Evolutionary conservation across 768 basidiomycete species (phyloP).

Genomic region (Suillus spraguei): DNA sequence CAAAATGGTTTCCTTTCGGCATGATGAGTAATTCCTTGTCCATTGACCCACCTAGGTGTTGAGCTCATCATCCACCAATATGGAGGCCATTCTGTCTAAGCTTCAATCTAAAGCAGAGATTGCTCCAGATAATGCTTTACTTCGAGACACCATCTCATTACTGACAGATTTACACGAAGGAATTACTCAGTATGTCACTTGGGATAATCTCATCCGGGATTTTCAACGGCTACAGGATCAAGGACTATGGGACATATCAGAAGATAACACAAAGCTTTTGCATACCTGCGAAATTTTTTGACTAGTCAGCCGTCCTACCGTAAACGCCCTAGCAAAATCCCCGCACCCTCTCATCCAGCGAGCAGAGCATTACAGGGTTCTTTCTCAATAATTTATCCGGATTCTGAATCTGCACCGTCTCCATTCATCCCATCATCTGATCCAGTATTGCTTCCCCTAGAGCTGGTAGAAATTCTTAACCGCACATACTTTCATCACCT

Average conservation of each 20-base stretch:
- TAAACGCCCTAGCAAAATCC: background rate
- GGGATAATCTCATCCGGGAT: slow-evolving; percentile 24
- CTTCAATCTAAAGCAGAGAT: slow-evolving; percentile 21
- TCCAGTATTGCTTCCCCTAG: slow-evolving; percentile 46
- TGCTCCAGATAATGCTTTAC: slow-evolving; percentile 18
- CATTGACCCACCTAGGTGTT: background rate
- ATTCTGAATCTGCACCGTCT: slow-evolving; percentile 15
- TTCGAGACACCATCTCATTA: slow-evolving; percentile 23
- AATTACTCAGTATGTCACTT: slow-evolving; percentile 22
- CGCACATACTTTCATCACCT: slow-evolving; percentile 67
- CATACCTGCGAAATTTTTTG: slow-evolving; percentile 24
- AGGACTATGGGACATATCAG: slow-evolving; percentile 28
- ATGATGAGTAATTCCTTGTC: background rate
- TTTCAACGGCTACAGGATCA: slow-evolving; percentile 26
- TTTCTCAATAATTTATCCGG: slow-evolving; percentile 22
- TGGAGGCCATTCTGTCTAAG: slow-evolving; percentile 32
- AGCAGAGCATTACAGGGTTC: slow-evolving; percentile 9
- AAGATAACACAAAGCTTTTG: slow-evolving; percentile 31
- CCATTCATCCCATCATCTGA: slow-evolving; percentile 26
- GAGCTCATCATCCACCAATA: slow-evolving; percentile 9
- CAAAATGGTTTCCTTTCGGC: background rate
- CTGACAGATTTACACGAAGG: slow-evolving; percentile 27
- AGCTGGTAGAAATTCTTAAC: slow-evolving; percentile 58
- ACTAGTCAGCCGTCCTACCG: slow-evolving; percentile 11
- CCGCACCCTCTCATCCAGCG: background rate